Base-by-base conservation (phyloP, 108 stramenopile genomes). In the Cylindrotheca fusiformis region DNA sequence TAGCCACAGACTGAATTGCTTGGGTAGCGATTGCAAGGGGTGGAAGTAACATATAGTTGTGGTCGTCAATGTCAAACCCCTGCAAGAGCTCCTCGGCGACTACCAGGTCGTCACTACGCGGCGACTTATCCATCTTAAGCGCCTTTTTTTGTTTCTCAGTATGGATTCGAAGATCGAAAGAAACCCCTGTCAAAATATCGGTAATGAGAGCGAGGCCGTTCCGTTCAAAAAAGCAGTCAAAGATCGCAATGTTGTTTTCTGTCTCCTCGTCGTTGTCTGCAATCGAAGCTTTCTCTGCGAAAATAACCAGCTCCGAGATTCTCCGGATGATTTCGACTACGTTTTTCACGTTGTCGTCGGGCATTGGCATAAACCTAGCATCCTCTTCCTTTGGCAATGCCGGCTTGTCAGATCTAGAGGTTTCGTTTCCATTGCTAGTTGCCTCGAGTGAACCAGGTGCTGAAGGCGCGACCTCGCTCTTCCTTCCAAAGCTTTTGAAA, bases 1-100 rank as follows among this genome's bases (percentile, higher is more conserved):
- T 94, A 48, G 88, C 90, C 24, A 86, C 71, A 51, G 85, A 85
- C 74, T 94, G 92, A 27, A 94, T 60, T 8, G 83, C 85, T 74
- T 94, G 92, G 1, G 81, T 88, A 12, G 92, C 92, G 31, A 94
- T 82, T 32, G 73, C 56, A 0, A 90, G 45, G 2, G 87, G 83
- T 28, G 92, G 88, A 4, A 93, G 75, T 45, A 72, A 32, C 52
- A 23, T 55, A 27, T 66, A 56, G 8, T 22, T 48, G 52, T 55
- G 55, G 8, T 50, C 59, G 2, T 55, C 41, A 26, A 55, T 18
- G 3, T 32, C 21, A 22, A 63, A 12, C 17, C 21, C 41, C 23
- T 30, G 5, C 4, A 33, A 29, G 6, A 49, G 6, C 14, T 24
- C 12, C 2, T 5, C 48, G 47, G 4, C 22, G 10, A 18, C 22